A percentile compares a stretch with the other conserved stretches of the same genome.
Evolutionary conservation across 2,329 filamentous ascomycete genomes (phyloP).

Genomic region (Simplicillium aogashimaense): DNA sequence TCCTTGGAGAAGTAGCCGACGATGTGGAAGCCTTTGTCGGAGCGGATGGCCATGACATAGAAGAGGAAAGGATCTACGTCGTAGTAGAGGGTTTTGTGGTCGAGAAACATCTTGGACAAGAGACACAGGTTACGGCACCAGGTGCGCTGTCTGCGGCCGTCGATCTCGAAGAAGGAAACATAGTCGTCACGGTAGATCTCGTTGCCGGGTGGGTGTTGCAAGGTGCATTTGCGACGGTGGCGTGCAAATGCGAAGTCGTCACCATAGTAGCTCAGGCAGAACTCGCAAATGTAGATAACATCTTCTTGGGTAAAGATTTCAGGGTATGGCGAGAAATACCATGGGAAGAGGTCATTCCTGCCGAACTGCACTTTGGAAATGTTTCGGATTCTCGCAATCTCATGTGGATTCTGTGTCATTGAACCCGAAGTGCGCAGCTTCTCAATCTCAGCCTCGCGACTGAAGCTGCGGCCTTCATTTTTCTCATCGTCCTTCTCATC

Average conservation of each 20-base stretch:
- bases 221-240: conserved; percentile 80
- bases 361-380: conserved; percentile 93
- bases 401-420: conserved; percentile 98
- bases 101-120: conserved; percentile 90
- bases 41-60: conserved; percentile 90
- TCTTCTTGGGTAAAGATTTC: conserved; percentile 82
- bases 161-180: conserved; percentile 95
- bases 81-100: conserved; percentile 98
- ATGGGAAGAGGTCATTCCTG: conserved; percentile 82
- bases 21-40: conserved; percentile 83
- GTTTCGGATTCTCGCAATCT: conserved; percentile 92
- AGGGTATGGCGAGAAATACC: conserved; percentile 98
- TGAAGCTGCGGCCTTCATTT: conserved; percentile 47
- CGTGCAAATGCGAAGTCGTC: conserved; percentile 73
- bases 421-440: conserved; percentile 89
- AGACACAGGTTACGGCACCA: conserved; percentile 96
- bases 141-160: conserved; percentile 84
- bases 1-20: conserved; percentile 99
- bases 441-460: conserved; percentile 87
- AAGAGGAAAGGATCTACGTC: conserved; percentile 99
- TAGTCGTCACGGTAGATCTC: conserved; percentile 95
- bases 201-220: conserved; percentile 91
- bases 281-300: conserved; percentile 93
- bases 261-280: conserved; percentile 86
- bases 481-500: conserved; percentile 39